Base-by-base conservation (phyloP, 2,329 filamentous ascomycete species). In the Aspergillus latus region DNA sequence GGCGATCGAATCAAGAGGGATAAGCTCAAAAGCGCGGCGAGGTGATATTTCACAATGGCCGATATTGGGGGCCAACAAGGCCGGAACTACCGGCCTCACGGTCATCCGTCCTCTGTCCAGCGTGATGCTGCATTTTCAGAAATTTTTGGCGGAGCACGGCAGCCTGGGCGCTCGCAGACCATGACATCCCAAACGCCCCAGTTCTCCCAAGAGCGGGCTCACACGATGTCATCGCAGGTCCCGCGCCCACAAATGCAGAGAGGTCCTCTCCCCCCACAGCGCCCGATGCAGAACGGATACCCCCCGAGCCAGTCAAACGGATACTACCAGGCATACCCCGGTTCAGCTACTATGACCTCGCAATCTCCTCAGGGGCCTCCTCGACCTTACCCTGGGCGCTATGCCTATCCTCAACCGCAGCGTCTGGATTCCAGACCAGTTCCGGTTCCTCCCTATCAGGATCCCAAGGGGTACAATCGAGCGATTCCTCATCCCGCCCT, bases 111-210 rank as follows among this genome's bases (percentile, higher is more conserved):
- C 40, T 77, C 80, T 59, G 75, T 75, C 68, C 90, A 94, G 76
- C 88, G 94, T 77, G 92, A 99, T 84, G 90, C 91, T 65, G 94
- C 93, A 63, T 99, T 95, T 75, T 91, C 89, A 64, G 93, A 93
- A 77, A 97, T 97, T 71, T 99, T 97, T 73, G 94, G 93, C 65
- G 87, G 86, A 62, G 84, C 90, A 62, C 92, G 90, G 62, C 91
- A 91, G 46, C 85, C 90, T 45, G 93, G 93, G 57, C 88, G 94
- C 73, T 95, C 92, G 56, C 92, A 97, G 70, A 97, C 93, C 28
- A 97, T 97, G 92, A 94, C 88, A 61, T 92, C 89, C 54, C 87
- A 90, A 62, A 82, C 88, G 32, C 76, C 80, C 57, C 84, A 84
- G 66, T 79, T 82, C 57, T 79, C 80, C 51, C 78, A 80, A 50